Conservation (phyloP, 768 basidiomycete genomes). For the Amylocystis lapponica region DNA sequence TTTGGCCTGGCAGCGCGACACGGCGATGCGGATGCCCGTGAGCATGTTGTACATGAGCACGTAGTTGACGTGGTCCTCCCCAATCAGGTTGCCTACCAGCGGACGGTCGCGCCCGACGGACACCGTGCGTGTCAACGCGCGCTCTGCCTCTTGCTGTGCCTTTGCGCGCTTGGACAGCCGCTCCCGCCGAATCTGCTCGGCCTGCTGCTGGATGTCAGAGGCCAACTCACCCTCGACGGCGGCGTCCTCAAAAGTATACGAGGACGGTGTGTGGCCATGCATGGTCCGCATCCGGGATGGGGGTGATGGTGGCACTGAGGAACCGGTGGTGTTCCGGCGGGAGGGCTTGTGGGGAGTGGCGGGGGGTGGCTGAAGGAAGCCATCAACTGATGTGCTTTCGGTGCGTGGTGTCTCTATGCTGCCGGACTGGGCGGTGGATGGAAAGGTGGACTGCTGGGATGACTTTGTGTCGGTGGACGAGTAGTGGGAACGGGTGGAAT, state of each 20-base stretch:
- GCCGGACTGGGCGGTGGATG: too few relatives aligned
- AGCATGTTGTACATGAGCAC: constrained; percentile 99
- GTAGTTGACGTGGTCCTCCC: constrained; percentile 98
- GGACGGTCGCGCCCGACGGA: constrained; percentile 36
- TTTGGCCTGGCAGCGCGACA: constrained; percentile 96
- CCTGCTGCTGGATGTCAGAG: constrained; percentile 82
- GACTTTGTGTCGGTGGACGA: constrained; percentile 47
- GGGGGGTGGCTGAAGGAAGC: constrained; percentile 49
- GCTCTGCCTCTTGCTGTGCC: constrained; percentile 53
- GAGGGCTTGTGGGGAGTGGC: constrained; percentile 30
- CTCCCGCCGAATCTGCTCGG: constrained; percentile 81
- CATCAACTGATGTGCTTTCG: constrained; percentile 33
- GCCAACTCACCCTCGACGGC: constrained; percentile 53
- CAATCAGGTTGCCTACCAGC: constrained; percentile 91
- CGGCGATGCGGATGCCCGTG: constrained; percentile 94
- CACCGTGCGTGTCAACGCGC: constrained; percentile 36
- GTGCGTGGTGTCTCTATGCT: too few relatives aligned
- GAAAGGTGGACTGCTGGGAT: too few relatives aligned
- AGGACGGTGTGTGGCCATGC: constrained; percentile 7
- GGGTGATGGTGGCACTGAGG: constrained; percentile 19
- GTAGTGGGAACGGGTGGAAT: constrained; percentile 28
- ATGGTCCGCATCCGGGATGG: constrained; percentile 16
- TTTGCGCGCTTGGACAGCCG: constrained; percentile 69
- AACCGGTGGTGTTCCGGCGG: constrained; percentile 71
- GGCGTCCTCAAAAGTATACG: constrained; percentile 28